Evolutionary conservation across 805 yeast genomes (phyloP).

Genomic region (Pachysolen tannophilus): DNA sequence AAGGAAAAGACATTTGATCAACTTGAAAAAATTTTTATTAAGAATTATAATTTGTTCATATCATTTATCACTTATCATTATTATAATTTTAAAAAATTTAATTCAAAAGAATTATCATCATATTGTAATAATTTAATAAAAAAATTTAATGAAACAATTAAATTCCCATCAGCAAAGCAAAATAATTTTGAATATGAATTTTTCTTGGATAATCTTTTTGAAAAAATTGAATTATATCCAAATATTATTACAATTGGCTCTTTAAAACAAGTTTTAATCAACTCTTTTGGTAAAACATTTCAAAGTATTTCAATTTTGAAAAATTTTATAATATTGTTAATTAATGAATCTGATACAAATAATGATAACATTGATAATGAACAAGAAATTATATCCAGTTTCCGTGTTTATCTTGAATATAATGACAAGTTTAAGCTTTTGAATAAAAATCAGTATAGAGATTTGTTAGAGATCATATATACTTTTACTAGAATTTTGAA

Average conservation of each 20-base stretch:
- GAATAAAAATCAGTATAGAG: slow-evolving; percentile 25
- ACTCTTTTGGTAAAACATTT: slow-evolving; percentile 26
- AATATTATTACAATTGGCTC: neutral
- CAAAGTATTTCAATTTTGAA: slow-evolving; percentile 33
- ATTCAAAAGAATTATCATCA: no score
- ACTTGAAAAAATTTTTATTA: neutral
- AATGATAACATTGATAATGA: no score
- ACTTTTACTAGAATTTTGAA: slow-evolving; percentile 14
- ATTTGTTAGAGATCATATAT: slow-evolving; percentile 24
- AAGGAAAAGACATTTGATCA: neutral
- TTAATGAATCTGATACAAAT: slow-evolving; percentile 4
- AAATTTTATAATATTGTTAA: slow-evolving; percentile 23
- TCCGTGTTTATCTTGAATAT: slow-evolving; percentile 34
- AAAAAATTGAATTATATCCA: slow-evolving; percentile 4
- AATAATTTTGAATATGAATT: slow-evolving; percentile 3
- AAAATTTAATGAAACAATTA: no score
- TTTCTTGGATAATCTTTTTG: slow-evolving; percentile 3
- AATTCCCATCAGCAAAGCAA: slow-evolving; percentile 7
- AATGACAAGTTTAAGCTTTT: slow-evolving; percentile 27
- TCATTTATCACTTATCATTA: no score
- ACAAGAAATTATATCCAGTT: slow-evolving; percentile 22
- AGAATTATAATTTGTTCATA: slow-evolving; percentile 5
- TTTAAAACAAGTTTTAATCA: slow-evolving; percentile 1
- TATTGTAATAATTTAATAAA: no score
- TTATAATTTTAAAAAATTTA: no score